A percentile compares a stretch with the other conserved stretches of the same genome.
phyloP scores from a whole-genome alignment of 305 asterid genomes.

The Fraxinus velutina region DNA sequence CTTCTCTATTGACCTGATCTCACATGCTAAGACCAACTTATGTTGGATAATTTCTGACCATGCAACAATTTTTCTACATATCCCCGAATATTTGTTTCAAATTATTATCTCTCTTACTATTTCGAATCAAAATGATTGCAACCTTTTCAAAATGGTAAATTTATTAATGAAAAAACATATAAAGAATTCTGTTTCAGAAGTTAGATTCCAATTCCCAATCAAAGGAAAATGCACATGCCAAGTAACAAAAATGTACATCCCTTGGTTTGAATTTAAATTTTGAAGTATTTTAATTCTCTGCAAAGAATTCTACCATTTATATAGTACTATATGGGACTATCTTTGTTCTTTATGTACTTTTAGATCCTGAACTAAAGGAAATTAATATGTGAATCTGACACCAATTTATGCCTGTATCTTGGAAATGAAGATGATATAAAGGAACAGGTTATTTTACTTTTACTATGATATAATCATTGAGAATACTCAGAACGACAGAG shows the following conservation, averaged over 20 bases:
- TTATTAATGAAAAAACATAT: neutral
- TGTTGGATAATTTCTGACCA: neutral
- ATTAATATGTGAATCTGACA: neutral
- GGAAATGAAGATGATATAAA: neutral
- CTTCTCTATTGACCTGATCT: neutral
- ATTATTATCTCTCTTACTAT: neutral
- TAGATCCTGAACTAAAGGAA: neutral
- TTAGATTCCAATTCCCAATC: neutral
- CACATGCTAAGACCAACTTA: neutral
- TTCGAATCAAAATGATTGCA: neutral
- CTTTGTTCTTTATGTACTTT: neutral
- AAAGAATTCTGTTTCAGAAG: neutral
- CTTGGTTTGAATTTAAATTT: neutral
- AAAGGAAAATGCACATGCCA: neutral
- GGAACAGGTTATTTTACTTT: neutral
- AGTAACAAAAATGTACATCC: neutral
- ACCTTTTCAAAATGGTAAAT: neutral
- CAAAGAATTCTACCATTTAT: neutral
- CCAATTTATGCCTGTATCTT: neutral
- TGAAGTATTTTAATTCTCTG: neutral
- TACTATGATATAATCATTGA: neutral
- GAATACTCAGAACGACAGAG: neutral
- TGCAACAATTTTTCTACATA: neutral
- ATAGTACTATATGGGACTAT: neutral
- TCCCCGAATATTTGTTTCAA: neutral